Evolutionary conservation across 2,329 filamentous ascomycete species (phyloP).

Genomic region (Cryphonectria radicalis): DNA sequence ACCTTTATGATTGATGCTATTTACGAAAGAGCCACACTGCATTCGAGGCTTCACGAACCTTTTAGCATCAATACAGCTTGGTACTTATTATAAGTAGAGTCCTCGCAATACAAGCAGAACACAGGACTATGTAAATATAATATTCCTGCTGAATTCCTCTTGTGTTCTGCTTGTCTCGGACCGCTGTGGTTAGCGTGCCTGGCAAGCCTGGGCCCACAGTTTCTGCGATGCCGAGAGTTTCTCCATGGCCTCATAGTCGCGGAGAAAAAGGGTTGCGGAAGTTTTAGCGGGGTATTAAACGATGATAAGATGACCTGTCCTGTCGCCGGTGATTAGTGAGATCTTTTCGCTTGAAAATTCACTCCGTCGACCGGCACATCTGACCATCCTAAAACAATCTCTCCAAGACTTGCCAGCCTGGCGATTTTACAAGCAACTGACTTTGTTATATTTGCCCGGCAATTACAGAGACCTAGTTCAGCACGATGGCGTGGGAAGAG

Average conservation of each 20-base stretch:
- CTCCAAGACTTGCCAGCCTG: neutral
- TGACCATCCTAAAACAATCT: neutral
- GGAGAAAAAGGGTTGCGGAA: neutral
- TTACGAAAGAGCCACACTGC: too few species aligned
- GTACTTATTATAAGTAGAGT: too few species aligned
- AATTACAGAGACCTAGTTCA: neutral
- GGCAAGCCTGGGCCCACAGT: constrained; percentile 19
- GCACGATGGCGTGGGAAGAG: constrained; percentile 48
- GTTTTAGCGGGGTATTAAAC: neutral
- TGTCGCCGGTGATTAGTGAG: neutral
- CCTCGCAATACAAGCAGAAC: too few species aligned
- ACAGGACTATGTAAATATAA: too few species aligned
- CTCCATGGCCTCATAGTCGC: constrained; percentile 16
- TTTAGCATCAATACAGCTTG: too few species aligned
- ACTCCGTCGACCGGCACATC: neutral
- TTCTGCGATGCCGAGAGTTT: constrained; percentile 26
- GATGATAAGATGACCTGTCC: neutral
- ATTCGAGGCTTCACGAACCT: too few species aligned
- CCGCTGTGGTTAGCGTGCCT: too few species aligned
- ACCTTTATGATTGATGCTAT: too few species aligned
- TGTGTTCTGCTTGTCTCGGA: neutral
- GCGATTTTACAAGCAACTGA: neutral
- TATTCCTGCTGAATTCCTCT: too few species aligned
- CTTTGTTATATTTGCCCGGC: neutral
- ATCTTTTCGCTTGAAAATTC: neutral